Percentiles rank a stretch among this genome's conserved stretches.
Conservation (phyloP, 2,329 filamentous ascomycete genomes). For the Penicillium polonicum region DNA sequence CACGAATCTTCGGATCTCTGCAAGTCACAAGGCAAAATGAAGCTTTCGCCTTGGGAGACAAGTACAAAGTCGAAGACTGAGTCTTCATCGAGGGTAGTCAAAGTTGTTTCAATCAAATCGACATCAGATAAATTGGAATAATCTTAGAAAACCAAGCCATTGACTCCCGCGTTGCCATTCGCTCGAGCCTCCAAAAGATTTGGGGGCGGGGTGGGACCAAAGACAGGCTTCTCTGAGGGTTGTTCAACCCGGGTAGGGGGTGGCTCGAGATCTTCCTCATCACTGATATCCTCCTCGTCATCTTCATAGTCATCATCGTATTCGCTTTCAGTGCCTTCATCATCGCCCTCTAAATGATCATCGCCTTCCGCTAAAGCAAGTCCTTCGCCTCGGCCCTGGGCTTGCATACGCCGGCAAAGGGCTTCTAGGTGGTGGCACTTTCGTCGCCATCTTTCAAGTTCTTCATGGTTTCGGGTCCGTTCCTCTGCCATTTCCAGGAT, state of each 20-base stretch:
- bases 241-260: slow-evolving; percentile 29
- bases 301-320: slow-evolving; percentile 62
- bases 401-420: slow-evolving; percentile 94
- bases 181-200: slow-evolving; percentile 48
- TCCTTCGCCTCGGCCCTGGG: slow-evolving; percentile 78
- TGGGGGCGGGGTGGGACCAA: slow-evolving; percentile 53
- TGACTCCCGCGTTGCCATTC: slow-evolving; percentile 47
- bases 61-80: not conserved
- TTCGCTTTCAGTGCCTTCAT: slow-evolving; percentile 45
- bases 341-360: slow-evolving; percentile 52
- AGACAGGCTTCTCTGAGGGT: slow-evolving; percentile 44
- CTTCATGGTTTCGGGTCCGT: slow-evolving; percentile 70
- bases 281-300: slow-evolving; percentile 60
- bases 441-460: slow-evolving; percentile 75
- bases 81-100: slow-evolving; percentile 10
- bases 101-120: slow-evolving; percentile 9
- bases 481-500: slow-evolving; percentile 98
- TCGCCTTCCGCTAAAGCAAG: slow-evolving; percentile 56
- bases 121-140: slow-evolving; percentile 2
- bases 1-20: not conserved
- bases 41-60: not conserved
- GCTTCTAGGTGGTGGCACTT: slow-evolving; percentile 90
- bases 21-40: not conserved
- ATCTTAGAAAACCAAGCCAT: slow-evolving; percentile 33
- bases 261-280: slow-evolving; percentile 50